Conservation (phyloP, 331 rosid species). For the Quercus phellos region DNA sequence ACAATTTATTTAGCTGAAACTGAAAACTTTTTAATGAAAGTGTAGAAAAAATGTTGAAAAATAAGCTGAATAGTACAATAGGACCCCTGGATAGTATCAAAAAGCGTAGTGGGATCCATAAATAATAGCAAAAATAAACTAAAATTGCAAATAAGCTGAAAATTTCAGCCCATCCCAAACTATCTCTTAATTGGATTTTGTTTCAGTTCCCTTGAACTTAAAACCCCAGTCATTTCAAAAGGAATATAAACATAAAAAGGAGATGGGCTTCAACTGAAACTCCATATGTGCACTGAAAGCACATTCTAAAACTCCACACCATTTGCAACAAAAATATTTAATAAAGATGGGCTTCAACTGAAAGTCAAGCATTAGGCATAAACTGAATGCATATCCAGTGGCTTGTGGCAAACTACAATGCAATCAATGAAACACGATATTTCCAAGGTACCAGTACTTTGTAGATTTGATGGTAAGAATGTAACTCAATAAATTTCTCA, state of each 20-base stretch:
- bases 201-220: background rate
- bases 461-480: background rate
- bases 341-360: slow-evolving; percentile 1
- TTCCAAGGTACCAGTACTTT: background rate
- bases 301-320: background rate
- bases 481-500: background rate
- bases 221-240: background rate
- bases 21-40: no score
- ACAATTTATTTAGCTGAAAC: no score
- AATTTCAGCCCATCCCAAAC: no score
- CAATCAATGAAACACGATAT: background rate
- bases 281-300: background rate
- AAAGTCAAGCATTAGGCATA: background rate
- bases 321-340: background rate
- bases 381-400: background rate
- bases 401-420: background rate
- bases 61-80: no score
- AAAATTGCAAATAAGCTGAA: no score
- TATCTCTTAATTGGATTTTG: background rate
- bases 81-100: no score
- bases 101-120: no score
- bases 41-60: no score
- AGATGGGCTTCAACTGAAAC: background rate
- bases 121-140: no score
- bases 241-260: background rate